These are phyloP conservation scores for Penicillium sp. DNA, from an alignment of 2,329 filamentous ascomycete genomes.

Conservation along the genomic window DNA sequence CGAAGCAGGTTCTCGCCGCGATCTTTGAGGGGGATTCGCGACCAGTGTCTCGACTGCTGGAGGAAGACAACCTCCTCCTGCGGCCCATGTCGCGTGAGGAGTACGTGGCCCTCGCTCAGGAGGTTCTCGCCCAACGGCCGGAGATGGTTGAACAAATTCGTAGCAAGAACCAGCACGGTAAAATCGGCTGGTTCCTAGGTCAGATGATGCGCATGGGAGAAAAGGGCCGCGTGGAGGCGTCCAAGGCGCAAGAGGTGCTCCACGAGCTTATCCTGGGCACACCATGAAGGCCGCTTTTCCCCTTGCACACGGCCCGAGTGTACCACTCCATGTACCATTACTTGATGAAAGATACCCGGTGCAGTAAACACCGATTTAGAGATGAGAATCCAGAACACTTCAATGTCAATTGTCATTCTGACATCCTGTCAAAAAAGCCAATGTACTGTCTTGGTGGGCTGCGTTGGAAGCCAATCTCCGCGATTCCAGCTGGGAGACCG, in stretches of 20 bases:
- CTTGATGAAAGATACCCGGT: constrained; percentile 21
- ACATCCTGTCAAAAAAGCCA: too few relatives aligned
- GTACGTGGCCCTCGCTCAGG: constrained; percentile 51
- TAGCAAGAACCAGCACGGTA: constrained; percentile 56
- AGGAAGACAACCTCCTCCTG: constrained; percentile 51
- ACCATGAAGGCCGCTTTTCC: neutral
- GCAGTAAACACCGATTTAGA: too few relatives aligned
- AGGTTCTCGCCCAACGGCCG: constrained; percentile 49
- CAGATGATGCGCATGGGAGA: constrained; percentile 59
- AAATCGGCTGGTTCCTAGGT: constrained; percentile 62
- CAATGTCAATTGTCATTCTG: too few relatives aligned
- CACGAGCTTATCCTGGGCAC: constrained; percentile 41
- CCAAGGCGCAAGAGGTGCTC: constrained; percentile 51
- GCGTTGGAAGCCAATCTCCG: too few relatives aligned
- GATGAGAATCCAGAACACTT: too few relatives aligned
- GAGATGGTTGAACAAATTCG: constrained; percentile 56
- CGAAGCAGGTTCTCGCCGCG: constrained; percentile 53
- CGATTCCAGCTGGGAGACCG: too few relatives aligned
- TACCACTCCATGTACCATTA: constrained; percentile 10
- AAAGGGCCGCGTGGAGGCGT: constrained; percentile 57
- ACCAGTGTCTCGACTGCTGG: constrained; percentile 48
- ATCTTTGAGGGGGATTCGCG: constrained; percentile 50
- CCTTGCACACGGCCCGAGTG: neutral
- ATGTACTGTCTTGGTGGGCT: too few relatives aligned
- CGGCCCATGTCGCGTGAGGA: constrained; percentile 50